phyloP scores from a whole-genome alignment of 2,329 filamentous ascomycete species.

The Aspergillus pseudoglaucus region DNA sequence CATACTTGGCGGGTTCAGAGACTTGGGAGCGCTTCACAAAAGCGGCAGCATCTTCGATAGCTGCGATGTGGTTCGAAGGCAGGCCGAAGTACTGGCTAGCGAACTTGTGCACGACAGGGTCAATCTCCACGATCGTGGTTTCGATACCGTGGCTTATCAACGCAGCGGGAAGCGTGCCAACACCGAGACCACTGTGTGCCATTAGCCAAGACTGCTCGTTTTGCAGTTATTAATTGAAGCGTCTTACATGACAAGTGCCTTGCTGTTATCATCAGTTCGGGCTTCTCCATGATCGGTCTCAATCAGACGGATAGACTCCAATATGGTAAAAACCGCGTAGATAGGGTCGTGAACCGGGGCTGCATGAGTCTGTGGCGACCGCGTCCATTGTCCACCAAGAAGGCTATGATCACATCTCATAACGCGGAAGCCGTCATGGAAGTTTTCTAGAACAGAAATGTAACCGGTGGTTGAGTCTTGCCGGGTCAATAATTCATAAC shows the following conservation, averaged over 20 bases:
- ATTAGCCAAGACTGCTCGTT: conserved; percentile 6
- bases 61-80: conserved; percentile 67
- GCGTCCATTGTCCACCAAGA: conserved; percentile 84
- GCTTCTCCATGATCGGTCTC: conserved; percentile 43
- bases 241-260: conserved; percentile 75
- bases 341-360: conserved; percentile 71
- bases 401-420: conserved; percentile 93
- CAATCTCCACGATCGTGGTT: conserved; percentile 91
- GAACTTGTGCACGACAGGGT: conserved; percentile 79
- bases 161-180: conserved; percentile 84
- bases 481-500: conserved; percentile 72
- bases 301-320: conserved; percentile 83
- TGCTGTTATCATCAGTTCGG: conserved; percentile 58
- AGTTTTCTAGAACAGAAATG: conserved; percentile 78
- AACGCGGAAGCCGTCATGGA: conserved; percentile 64
- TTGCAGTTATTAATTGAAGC: neutral
- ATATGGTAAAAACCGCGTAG: conserved; percentile 91
- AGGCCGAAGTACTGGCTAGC: conserved; percentile 78
- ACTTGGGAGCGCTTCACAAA: conserved; percentile 51
- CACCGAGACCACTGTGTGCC: conserved; percentile 66
- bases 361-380: conserved; percentile 42
- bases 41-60: conserved; percentile 74
- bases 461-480: conserved; percentile 87
- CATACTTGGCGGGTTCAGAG: conserved; percentile 51
- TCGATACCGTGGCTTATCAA: conserved; percentile 81